Evolutionary conservation across 768 basidiomycete species (phyloP).

Genomic region (Tricholoma matsutake): DNA sequence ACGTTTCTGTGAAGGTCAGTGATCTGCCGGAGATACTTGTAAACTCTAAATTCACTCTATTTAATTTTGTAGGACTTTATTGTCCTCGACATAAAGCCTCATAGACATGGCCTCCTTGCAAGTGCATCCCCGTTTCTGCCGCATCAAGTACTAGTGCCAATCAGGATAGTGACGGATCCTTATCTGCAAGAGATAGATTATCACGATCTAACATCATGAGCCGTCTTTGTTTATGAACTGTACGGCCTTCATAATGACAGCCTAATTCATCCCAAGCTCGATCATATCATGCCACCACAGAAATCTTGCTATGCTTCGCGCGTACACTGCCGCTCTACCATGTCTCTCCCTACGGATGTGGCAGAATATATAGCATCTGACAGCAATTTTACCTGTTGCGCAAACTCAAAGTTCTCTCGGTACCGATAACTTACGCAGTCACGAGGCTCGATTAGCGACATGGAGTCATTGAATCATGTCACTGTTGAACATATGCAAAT

Average conservation of each 20-base stretch:
- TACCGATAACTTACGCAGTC: neutral
- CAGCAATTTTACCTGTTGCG: too few species aligned
- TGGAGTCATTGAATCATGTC: too few species aligned
- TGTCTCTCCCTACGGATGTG: too few species aligned
- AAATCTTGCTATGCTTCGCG: too few species aligned
- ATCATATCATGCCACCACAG: too few species aligned
- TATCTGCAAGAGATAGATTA: constrained; percentile 2
- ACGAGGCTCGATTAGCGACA: neutral
- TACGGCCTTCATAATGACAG: neutral
- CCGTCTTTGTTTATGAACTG: neutral
- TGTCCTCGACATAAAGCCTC: constrained; percentile 42
- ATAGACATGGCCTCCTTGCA: constrained; percentile 10
- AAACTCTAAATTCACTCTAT: neutral
- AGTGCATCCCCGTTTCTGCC: neutral
- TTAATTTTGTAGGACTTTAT: constrained; percentile 50
- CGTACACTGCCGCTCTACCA: too few species aligned
- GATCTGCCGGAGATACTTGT: neutral
- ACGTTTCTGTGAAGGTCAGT: constrained; percentile 41
- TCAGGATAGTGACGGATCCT: constrained; percentile 1
- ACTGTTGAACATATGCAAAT: too few species aligned
- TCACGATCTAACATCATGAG: neutral
- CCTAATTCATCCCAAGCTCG: too few species aligned
- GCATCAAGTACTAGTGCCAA: neutral
- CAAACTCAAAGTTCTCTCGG: too few species aligned
- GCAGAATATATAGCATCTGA: too few species aligned